These are phyloP conservation scores for Podaxis mareebaensis DNA, from an alignment of 768 basidiomycete genomes.

Conservation along the genomic window DNA sequence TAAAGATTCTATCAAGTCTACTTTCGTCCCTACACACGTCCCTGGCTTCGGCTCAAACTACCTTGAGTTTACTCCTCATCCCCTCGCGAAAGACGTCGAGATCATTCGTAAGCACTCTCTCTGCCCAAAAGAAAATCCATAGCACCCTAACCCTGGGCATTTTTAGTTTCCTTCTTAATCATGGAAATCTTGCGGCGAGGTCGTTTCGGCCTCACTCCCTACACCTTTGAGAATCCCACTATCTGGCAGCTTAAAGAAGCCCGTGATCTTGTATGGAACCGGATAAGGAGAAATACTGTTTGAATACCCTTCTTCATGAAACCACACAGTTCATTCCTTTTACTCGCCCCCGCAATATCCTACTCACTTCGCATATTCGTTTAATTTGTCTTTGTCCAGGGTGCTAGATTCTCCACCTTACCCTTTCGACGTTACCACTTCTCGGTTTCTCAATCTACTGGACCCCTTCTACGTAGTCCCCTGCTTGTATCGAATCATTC, in stretches of 20 bases:
- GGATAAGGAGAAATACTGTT: slow-evolving; percentile 36
- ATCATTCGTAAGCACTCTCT: slow-evolving; percentile 45
- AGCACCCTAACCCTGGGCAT: slow-evolving; percentile 15
- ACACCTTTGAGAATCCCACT: slow-evolving; percentile 47
- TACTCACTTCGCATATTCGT: background rate
- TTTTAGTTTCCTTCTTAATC: slow-evolving; percentile 58
- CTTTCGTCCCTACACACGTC: slow-evolving; percentile 50
- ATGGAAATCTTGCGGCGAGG: slow-evolving; percentile 65
- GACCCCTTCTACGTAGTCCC: too few species aligned
- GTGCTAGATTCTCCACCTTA: too few species aligned
- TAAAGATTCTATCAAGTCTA: slow-evolving; percentile 25
- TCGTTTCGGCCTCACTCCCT: slow-evolving; percentile 52
- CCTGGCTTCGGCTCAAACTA: slow-evolving; percentile 57
- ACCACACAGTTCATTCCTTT: background rate
- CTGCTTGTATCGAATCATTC: too few species aligned
- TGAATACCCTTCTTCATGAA: slow-evolving; percentile 11
- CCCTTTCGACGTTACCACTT: too few species aligned
- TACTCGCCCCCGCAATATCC: background rate
- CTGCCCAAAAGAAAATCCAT: background rate
- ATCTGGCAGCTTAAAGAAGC: slow-evolving; percentile 48
- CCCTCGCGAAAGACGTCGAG: slow-evolving; percentile 49
- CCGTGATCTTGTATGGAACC: slow-evolving; percentile 35
- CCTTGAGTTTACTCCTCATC: slow-evolving; percentile 54
- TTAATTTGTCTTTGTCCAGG: background rate
- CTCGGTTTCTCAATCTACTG: too few species aligned